Conservation (phyloP, 768 basidiomycete genomes). For the Leucosporidium scottii region DNA sequence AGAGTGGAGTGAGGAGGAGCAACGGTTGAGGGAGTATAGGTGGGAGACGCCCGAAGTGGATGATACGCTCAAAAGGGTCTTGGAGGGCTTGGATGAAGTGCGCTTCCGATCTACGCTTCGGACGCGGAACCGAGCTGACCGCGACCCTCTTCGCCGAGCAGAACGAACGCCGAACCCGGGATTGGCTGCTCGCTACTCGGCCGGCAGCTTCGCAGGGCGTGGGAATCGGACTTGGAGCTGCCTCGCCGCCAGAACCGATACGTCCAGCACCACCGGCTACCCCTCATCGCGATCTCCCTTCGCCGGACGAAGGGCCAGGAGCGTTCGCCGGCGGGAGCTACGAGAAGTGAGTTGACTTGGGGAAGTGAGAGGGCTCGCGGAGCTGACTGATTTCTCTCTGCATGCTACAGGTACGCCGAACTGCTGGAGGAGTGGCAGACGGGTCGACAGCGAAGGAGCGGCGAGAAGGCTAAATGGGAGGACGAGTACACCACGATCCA, state of each 20-base stretch:
- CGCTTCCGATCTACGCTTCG: not conserved
- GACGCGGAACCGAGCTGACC: not conserved
- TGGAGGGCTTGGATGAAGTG: not conserved
- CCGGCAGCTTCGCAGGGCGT: not conserved
- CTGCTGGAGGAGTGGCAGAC: constrained; percentile 25
- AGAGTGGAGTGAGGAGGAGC: constrained; percentile 17
- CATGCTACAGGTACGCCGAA: constrained; percentile 15
- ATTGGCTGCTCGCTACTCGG: constrained; percentile 8
- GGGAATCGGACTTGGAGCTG: constrained; percentile 17
- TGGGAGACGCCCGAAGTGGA: constrained; percentile 15
- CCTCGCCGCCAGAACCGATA: constrained; percentile 6
- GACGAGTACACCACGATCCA: constrained; percentile 17
- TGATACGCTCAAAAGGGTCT: not conserved
- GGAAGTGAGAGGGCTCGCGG: not conserved
- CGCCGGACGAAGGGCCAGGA: constrained; percentile 3
- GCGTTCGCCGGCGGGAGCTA: constrained; percentile 1
- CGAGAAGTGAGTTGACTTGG: constrained; percentile 4
- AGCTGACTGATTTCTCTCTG: not conserved
- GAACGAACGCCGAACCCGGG: constrained; percentile 6
- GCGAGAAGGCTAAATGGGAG: constrained; percentile 22
- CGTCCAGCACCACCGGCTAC: not conserved
- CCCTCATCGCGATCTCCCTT: not conserved
- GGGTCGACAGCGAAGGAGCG: constrained; percentile 3
- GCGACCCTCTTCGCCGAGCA: not conserved
- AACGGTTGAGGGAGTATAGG: constrained; percentile 7